Conservation (phyloP, 371 early-diverging fungal genomes). For the Mortierella sp. region DNA sequence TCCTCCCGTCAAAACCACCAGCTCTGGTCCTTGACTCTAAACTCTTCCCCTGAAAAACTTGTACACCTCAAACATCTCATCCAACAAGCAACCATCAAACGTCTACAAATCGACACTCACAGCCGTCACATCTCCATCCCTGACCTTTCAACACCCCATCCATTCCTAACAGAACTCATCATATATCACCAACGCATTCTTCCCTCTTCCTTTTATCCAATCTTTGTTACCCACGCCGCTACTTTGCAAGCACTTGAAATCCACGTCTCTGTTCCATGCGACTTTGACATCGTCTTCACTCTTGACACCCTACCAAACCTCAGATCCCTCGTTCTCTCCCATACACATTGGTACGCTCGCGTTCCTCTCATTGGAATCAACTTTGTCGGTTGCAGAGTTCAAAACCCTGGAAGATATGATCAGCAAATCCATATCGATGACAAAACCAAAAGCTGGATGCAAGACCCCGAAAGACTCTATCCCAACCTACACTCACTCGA, state of each 20-base stretch:
- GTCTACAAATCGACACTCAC: background rate
- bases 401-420: background rate
- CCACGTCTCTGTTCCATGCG: background rate
- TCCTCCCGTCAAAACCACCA: background rate
- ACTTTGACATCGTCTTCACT: background rate
- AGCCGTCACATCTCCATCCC: background rate
- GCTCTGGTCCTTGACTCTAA: background rate
- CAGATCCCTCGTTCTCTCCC: background rate
- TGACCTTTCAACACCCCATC: no score
- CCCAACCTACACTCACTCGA: background rate
- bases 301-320: background rate
- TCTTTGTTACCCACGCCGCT: background rate
- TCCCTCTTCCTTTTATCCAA: background rate
- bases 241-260: background rate
- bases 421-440: background rate
- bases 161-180: slow-evolving; percentile 1
- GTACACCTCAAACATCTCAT: no score
- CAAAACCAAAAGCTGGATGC: background rate
- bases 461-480: background rate
- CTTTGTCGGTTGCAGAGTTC: background rate
- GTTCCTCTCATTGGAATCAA: background rate
- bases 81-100: no score
- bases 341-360: background rate
- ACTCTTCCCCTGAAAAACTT: background rate
- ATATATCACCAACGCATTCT: background rate